Evolutionary conservation across 148 eudicot species (phyloP).

Genomic region (Vaccinium vitisidaea): DNA sequence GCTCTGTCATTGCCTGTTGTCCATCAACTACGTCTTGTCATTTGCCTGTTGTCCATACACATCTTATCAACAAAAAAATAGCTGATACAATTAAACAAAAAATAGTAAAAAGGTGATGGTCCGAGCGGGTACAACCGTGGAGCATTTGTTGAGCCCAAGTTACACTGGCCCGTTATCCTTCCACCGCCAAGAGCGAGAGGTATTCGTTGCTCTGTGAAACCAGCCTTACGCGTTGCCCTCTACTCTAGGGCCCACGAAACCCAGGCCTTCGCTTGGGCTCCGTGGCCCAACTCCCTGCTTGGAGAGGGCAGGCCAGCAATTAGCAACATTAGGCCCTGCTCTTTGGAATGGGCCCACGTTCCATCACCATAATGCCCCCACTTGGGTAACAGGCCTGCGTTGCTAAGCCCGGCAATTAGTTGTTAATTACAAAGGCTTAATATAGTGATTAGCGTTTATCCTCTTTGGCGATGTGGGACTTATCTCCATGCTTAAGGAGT

Average conservation of each 20-base stretch:
- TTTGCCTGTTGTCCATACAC: too few species aligned
- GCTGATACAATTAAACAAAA: too few species aligned
- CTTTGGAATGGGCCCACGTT: neutral
- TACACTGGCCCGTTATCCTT: slow-evolving; percentile 23
- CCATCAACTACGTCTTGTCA: too few species aligned
- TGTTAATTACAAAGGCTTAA: neutral
- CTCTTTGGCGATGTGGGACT: neutral
- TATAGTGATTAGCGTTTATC: neutral
- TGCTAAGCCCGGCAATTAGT: neutral
- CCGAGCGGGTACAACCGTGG: neutral
- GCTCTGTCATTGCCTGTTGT: too few species aligned
- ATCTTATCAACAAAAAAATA: too few species aligned
- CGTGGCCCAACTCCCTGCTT: slow-evolving; percentile 12
- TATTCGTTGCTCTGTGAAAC: slow-evolving; percentile 33
- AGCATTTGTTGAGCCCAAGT: neutral
- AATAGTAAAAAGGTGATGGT: neutral
- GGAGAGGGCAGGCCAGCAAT: slow-evolving; percentile 20
- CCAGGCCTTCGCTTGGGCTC: neutral
- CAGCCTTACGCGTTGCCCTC: slow-evolving; percentile 36
- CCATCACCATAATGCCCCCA: neutral
- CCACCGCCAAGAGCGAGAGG: slow-evolving; percentile 29
- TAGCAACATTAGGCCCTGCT: neutral
- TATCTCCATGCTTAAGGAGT: neutral
- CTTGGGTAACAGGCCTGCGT: neutral
- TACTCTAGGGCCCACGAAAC: slow-evolving; percentile 13